Percentiles rank a stretch among this genome's conserved stretches.
These are phyloP conservation scores for Pilasporangium apinafurcum DNA, from an alignment of 352 stramenopile genomes.

Conservation along the genomic window DNA sequence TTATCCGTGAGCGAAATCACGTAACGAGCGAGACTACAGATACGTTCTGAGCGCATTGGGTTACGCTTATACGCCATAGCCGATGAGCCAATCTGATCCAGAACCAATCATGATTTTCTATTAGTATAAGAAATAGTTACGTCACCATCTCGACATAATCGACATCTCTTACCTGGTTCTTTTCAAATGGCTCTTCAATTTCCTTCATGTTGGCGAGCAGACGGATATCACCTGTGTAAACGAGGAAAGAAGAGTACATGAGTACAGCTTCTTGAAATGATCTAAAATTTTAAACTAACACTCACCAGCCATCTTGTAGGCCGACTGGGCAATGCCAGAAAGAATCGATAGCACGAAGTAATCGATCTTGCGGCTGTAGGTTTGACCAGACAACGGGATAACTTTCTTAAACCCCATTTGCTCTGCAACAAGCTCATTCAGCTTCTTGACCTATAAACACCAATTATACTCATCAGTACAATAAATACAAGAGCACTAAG, in stretches of 20 bases:
- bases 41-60: constrained; percentile 97
- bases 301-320: constrained; percentile 97
- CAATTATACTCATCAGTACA: too few relatives aligned
- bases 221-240: constrained; percentile 90
- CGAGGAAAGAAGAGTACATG: background rate
- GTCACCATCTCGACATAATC: background rate
- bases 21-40: constrained; percentile 97
- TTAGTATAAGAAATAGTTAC: too few relatives aligned
- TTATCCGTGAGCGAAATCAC: constrained; percentile 97
- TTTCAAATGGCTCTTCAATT: constrained; percentile 93
- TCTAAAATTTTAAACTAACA: background rate
- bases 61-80: constrained; percentile 99
- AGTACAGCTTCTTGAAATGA: background rate
- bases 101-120: too few relatives aligned
- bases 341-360: constrained; percentile 95
- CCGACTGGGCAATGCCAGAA: constrained; percentile 95
- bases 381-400: constrained; percentile 97
- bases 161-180: constrained; percentile 63
- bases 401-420: constrained; percentile 98
- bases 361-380: constrained; percentile 99
- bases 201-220: constrained; percentile 99
- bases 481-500: too few relatives aligned
- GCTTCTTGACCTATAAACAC: constrained; percentile 83
- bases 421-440: constrained; percentile 95
- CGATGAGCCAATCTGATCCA: constrained; percentile 90